Conservation (phyloP, 352 stramenopile species). For the Globisporangium heterothallicum region DNA sequence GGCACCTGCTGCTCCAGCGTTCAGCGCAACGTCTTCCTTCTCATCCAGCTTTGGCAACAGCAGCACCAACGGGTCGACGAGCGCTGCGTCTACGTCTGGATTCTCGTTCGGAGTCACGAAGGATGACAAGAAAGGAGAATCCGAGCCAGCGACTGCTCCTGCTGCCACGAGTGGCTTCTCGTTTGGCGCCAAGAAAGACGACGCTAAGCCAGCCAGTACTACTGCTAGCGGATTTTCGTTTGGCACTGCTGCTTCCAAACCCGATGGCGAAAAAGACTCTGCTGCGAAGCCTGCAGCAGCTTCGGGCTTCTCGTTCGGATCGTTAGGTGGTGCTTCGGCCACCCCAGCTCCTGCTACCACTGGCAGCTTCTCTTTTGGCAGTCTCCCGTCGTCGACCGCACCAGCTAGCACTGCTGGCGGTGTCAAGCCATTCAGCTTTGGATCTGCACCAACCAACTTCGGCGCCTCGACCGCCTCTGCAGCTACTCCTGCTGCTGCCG, state of each 20-base stretch:
- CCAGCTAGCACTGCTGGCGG: background rate
- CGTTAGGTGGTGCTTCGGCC: background rate
- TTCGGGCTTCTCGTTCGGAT: conserved; percentile 42
- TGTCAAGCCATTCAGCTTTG: conserved; percentile 33
- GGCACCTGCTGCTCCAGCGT: background rate
- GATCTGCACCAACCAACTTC: background rate
- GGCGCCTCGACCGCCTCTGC: conserved; percentile 15
- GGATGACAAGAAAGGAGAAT: conserved; percentile 5
- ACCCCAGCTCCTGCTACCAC: conserved; percentile 17
- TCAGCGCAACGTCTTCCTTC: background rate
- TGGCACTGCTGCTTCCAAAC: conserved; percentile 38
- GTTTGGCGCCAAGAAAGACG: conserved; percentile 21
- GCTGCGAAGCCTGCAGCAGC: conserved; percentile 7
- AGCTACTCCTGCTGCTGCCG: conserved; percentile 10
- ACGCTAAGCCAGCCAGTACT: conserved; percentile 13
- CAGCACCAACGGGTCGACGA: conserved; percentile 5
- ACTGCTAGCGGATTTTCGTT: conserved; percentile 37
- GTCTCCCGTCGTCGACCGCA: conserved; percentile 9
- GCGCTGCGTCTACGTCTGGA: conserved; percentile 9
- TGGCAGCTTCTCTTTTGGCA: conserved; percentile 46
- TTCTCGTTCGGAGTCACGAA: conserved; percentile 15
- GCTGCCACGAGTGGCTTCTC: conserved; percentile 21
- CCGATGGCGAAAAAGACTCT: background rate
- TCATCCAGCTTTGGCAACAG: background rate
- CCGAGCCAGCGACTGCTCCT: conserved; percentile 6